These are phyloP conservation scores for Histomonas meleagridis DNA, from an alignment of 208 protist species.

Conservation along the genomic window DNA sequence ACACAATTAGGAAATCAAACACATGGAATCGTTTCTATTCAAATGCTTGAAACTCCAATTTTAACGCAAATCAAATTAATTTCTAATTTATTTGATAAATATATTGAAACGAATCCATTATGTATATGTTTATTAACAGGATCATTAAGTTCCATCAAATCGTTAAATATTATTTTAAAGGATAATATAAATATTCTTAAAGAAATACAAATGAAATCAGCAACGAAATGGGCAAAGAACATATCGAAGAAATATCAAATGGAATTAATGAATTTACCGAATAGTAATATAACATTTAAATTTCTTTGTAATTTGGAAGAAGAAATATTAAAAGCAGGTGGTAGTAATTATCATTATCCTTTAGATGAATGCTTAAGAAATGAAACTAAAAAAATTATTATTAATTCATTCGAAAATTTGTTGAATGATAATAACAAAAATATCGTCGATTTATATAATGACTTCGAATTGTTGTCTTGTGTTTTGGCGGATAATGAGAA, in stretches of 20 bases:
- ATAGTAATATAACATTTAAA: background rate
- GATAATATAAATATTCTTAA: too few species aligned
- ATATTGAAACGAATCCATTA: background rate
- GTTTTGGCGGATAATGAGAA: background rate
- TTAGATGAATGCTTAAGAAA: background rate
- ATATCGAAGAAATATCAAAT: background rate
- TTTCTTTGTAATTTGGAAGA: background rate
- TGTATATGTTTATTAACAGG: background rate
- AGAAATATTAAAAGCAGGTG: background rate
- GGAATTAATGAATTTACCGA: background rate
- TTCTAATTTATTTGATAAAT: background rate
- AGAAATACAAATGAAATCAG: background rate
- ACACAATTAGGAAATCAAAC: background rate
- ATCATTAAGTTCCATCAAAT: too few species aligned
- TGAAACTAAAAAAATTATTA: constrained; percentile 1
- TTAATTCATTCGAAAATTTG: background rate
- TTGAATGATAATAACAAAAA: too few species aligned
- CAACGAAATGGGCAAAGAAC: background rate
- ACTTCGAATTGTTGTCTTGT: background rate
- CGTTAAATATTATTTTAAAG: too few species aligned
- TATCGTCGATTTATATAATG: background rate
- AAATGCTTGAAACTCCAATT: background rate
- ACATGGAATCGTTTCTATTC: background rate
- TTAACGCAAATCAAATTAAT: background rate
- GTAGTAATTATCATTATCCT: background rate